Conservation (phyloP, 2,329 filamentous ascomycete genomes). For the Alternaria longipes region DNA sequence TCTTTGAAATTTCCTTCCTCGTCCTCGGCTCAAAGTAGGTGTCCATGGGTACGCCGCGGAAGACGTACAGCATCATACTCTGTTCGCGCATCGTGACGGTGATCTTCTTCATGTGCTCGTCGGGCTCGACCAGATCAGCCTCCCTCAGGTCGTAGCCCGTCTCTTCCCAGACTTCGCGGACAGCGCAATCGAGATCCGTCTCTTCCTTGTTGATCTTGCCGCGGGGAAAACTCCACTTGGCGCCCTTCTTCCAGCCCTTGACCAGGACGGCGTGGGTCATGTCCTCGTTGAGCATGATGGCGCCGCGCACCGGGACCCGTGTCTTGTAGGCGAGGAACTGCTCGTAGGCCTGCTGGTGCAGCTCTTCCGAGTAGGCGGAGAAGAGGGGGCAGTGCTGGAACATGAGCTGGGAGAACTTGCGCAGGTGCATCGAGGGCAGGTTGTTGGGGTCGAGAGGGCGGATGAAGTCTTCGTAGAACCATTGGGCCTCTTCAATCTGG, state of each 20-base stretch:
- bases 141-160: constrained; percentile 85
- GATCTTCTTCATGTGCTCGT: constrained; percentile 80
- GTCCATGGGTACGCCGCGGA: constrained; percentile 86
- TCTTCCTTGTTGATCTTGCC: constrained; percentile 99
- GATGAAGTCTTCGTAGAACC: constrained; percentile 99
- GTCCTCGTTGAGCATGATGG: constrained; percentile 89
- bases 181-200: constrained; percentile 89
- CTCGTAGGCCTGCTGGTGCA: constrained; percentile 84
- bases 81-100: constrained; percentile 91
- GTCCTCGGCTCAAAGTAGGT: constrained; percentile 89
- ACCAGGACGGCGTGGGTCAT: constrained; percentile 96
- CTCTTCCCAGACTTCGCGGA: constrained; percentile 95
- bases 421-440: constrained; percentile 84
- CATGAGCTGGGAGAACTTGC: constrained; percentile 86
- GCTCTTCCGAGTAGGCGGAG: constrained; percentile 78
- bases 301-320: constrained; percentile 89
- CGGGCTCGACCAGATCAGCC: constrained; percentile 76
- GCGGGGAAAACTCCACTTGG: constrained; percentile 94
- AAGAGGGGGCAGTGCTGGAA: constrained; percentile 94
- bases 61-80: constrained; percentile 91
- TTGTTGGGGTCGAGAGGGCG: constrained; percentile 82
- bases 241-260: constrained; percentile 96
- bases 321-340: constrained; percentile 96
- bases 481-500: constrained; percentile 98
- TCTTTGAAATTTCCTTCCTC: constrained; percentile 96